Conservation (phyloP, 169 alveolate genomes). For the Theileria orientalis region DNA sequence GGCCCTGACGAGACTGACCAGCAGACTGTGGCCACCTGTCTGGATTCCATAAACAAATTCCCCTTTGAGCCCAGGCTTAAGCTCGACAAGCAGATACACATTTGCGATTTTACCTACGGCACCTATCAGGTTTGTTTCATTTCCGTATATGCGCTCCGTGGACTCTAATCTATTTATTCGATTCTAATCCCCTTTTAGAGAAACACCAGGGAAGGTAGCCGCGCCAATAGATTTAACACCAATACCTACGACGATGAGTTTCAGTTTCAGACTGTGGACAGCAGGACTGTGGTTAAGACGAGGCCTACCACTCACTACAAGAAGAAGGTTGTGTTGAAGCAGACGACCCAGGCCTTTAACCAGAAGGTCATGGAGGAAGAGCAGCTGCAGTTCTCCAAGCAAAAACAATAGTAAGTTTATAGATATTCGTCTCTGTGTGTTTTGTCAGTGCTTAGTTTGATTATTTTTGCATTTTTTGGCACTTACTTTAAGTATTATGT, state of each 20-base stretch:
- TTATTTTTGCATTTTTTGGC: too few species aligned
- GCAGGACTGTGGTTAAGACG: conserved; percentile 65
- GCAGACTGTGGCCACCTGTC: conserved; percentile 69
- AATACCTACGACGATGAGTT: conserved; percentile 70
- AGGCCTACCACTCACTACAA: conserved; percentile 64
- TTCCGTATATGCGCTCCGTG: too few species aligned
- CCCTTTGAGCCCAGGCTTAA: conserved; percentile 83
- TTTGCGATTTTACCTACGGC: conserved; percentile 81
- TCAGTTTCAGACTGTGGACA: conserved; percentile 79
- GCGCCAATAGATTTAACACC: conserved; percentile 54
- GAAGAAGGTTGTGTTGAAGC: conserved; percentile 66
- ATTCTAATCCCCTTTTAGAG: too few species aligned
- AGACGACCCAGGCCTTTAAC: conserved; percentile 79
- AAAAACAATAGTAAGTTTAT: conserved; percentile 49
- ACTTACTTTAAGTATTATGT: too few species aligned
- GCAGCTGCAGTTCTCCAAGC: conserved; percentile 70
- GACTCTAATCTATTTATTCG: too few species aligned
- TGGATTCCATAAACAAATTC: conserved; percentile 69
- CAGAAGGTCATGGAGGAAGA: conserved; percentile 80
- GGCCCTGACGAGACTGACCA: conserved; percentile 76
- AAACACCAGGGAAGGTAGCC: conserved; percentile 63
- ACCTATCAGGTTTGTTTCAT: conserved; percentile 66
- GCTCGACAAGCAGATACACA: conserved; percentile 76
- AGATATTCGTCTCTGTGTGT: not conserved
- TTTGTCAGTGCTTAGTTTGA: too few species aligned